These are phyloP conservation scores for Setaria viridis DNA, from an alignment of 202 grass and related monocot genomes.

Conservation along the genomic window DNA sequence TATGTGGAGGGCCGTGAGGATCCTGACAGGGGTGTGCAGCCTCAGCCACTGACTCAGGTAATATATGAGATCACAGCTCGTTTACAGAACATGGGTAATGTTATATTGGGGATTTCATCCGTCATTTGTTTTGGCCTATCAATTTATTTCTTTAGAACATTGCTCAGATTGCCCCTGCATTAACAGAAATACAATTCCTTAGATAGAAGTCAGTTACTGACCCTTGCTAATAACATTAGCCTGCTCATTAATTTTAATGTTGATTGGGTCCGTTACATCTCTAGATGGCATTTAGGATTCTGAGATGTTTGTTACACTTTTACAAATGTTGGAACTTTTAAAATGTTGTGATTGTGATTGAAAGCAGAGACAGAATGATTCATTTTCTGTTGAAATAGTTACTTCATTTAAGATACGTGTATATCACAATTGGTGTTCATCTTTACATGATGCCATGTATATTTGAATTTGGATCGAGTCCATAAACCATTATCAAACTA, in stretches of 20 bases:
- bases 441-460: conserved; percentile 9
- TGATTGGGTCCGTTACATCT: not conserved
- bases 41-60: conserved; percentile 81
- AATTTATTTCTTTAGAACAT: not conserved
- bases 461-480: not conserved
- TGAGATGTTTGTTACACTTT: not conserved
- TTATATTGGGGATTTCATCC: conserved; percentile 1
- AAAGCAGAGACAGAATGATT: not conserved
- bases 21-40: conserved; percentile 59
- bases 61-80: conserved; percentile 24
- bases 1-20: conserved; percentile 91
- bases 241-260: not conserved
- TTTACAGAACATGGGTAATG: conserved; percentile 11
- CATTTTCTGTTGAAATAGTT: conserved; percentile 7
- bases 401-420: not conserved
- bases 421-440: not conserved
- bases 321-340: not conserved
- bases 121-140: not conserved
- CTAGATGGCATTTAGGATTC: not conserved
- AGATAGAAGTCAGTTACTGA: conserved; percentile 10
- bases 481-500: not conserved
- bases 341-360: not conserved
- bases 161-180: not conserved
- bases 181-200: not conserved
- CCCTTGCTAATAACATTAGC: not conserved